Base-by-base conservation (phyloP, 169 alveolate species). In the Babesia caballi region DNA sequence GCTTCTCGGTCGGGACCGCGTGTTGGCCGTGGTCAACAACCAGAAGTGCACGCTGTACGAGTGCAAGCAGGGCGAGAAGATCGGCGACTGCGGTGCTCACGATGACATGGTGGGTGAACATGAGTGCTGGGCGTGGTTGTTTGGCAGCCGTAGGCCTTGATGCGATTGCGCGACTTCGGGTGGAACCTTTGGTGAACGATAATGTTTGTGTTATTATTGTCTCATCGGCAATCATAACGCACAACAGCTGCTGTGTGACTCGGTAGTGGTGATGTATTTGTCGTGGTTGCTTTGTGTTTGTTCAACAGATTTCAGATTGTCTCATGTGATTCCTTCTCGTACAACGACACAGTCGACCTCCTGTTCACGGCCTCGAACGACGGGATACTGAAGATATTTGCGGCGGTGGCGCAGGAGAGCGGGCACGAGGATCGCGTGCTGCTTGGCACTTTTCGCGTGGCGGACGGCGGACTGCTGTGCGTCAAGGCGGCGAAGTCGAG, bases 1-100 rank as follows among this genome's bases (percentile, higher is more conserved):
- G 21, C 52, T 77, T 4, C 46, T 77, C n/a, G 47, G 35, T 21
- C 23, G 42, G n/a, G 70, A 42, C 33, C 21, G 51, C 35, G 21
- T 38, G 8, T 32, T 77, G 4, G 58, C 78, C 27, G 85, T 77
- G 19, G 52, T 77, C 15, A 77, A 77, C 63, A 77, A 77, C 50
- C 76, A 63, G 32, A 77, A 77, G 54, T 77, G 82, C 51, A 63
- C 58, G 0, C n/a, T 77, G 23, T 77, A 77, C 72, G 53, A 50
- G 12, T 53, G 78, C 66, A 65, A 66, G 46, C 52, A 46, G 19
- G 71, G 56, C 7, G n/a, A 41, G 28, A 77, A 63, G 63, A 8
- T 77, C 27, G 23, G 51, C 9, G 74, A 67, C n/a, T 49, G 63
- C 6, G 32, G n/a, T 19, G 38, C 23, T 17, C 70, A 63, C 36